phyloP scores from a whole-genome alignment of 1,284 basidiomycete genomes.

The Limonomyces culmigenus region DNA sequence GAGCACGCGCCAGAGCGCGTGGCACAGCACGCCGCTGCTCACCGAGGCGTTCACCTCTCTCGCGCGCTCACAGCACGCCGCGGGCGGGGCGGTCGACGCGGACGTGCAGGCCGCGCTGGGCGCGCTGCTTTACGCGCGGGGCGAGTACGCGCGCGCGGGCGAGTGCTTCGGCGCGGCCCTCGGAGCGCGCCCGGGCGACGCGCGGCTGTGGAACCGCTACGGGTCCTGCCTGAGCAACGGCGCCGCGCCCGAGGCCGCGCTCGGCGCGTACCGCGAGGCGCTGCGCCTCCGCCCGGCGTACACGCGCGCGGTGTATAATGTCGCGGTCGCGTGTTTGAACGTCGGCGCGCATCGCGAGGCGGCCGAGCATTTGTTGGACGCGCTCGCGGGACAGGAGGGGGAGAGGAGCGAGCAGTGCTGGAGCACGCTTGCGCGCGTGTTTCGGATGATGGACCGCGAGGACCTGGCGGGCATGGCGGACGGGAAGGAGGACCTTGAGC shows the following conservation, averaged over 20 bases:
- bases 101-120: conserved; percentile 92
- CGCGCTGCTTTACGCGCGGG: conserved; percentile 81
- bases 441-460: too few relatives aligned
- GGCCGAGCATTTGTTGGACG: conserved; percentile 96
- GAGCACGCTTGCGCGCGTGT: too few relatives aligned
- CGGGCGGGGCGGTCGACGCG: conserved; percentile 67
- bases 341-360: conserved; percentile 94
- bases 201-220: conserved; percentile 90
- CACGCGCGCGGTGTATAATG: conserved; percentile 94
- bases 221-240: conserved; percentile 95
- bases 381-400: too few relatives aligned
- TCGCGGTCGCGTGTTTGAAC: conserved; percentile 95
- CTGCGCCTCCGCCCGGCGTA: conserved; percentile 91
- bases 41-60: conserved; percentile 78
- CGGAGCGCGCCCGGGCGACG: conserved; percentile 73
- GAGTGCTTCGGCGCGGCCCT: conserved; percentile 89
- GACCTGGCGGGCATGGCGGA: too few relatives aligned
- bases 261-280: conserved; percentile 89
- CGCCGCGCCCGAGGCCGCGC: conserved; percentile 86
- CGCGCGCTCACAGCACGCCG: conserved; percentile 61
- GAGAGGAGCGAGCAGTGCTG: too few relatives aligned
- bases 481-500: too few relatives aligned
- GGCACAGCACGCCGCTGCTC: conserved; percentile 74
- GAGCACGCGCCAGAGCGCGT: conserved; percentile 50
- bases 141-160: conserved; percentile 64